Base-by-base conservation (phyloP, 2,329 filamentous ascomycete species). In the Botrytis hyacinthi region DNA sequence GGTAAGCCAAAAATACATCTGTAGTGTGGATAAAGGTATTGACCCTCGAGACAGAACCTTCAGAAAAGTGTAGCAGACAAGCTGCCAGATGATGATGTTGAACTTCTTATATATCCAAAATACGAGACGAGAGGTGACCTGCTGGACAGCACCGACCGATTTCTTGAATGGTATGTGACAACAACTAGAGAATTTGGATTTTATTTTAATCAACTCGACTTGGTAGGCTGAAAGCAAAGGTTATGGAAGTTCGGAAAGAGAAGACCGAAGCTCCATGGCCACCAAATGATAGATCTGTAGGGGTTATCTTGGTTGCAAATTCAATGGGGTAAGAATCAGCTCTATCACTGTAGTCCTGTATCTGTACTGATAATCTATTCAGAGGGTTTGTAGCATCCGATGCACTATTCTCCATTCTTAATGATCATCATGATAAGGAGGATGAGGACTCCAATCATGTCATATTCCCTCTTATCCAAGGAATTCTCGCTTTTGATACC, bases 341-440 rank as follows among this genome's bases (percentile, higher is more conserved):
- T 4, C 8, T 26, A 46, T 0, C 32, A 40, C 20, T 44, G 29
- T 48, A 35, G 20, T 9, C 57, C 2, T 26, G 54, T 5, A n/a
- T 14, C 75, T 78, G 3, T n/a, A 78, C 74, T 51, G 1, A 75
- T 42, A 12, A 54, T 65, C 5, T n/a, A 54, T 29, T 3, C 69
- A 87, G 86, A 60, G 94, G 94, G 54, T 96, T 97, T 76, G 92
- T 97, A 14, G 94, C 92, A 10, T 92, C 92, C 2, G 94, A 97
- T 77, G 87, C 92, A 0, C 86, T 97, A n/a, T 88, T 96, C 76
- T 87, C 91, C 40, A 72, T 79, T 29, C 74, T 79, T 14, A 74
- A 74, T 59, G 76, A 78, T 46, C 72, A 76, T 40, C 61, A 73
- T 32, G 71, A 75, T 48, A 73, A 75, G 8, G 73, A 73, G 20